Evolutionary conservation across 306 rosid species (phyloP).

Genomic region (Malus domestica): ASM211411v1 NC_041796.1:29679501-29680000

Average conservation of each 20-base stretch:
- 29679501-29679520: constrained; percentile 32
- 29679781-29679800: background rate
- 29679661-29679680: constrained; percentile 39
- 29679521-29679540: constrained; percentile 36
- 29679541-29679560: constrained; percentile 32
- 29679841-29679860: constrained; percentile 2
- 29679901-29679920: no score
- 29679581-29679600: constrained; percentile 35
- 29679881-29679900: no score
- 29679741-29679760: background rate
- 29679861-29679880: no score
- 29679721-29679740: background rate
- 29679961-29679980: background rate
- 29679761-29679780: constrained; percentile 1
- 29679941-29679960: no score
- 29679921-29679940: no score
- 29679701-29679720: constrained; percentile 9
- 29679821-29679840: constrained; percentile 11
- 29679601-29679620: constrained; percentile 38
- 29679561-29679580: constrained; percentile 46
- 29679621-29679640: constrained; percentile 15
- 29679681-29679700: constrained; percentile 64
- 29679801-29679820: constrained; percentile 6
- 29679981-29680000: background rate
- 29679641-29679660: constrained; percentile 45